Conservation (phyloP, 495 filamentous ascomycete genomes). For the Aspergillus carlsbadensis region DNA sequence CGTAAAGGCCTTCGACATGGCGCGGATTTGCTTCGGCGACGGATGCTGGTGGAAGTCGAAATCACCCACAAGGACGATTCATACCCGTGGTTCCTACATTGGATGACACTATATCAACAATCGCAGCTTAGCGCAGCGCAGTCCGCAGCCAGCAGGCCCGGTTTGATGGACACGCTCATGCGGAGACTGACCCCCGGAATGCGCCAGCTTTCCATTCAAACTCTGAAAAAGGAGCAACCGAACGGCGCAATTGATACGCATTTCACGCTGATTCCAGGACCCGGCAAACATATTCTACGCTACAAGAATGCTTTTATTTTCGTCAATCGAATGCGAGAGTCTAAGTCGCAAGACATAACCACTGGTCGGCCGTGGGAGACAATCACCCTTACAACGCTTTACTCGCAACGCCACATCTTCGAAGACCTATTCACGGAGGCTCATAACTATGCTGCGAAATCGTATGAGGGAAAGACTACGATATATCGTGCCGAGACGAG, state of each 20-base stretch:
- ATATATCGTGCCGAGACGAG: conserved; percentile 84
- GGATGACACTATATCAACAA: conserved; percentile 83
- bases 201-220: conserved; percentile 69
- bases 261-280: conserved; percentile 87
- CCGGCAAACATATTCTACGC: conserved; percentile 80
- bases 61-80: conserved; percentile 91
- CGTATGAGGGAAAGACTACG: conserved; percentile 89
- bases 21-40: conserved; percentile 69
- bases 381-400: conserved; percentile 87
- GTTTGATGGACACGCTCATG: conserved; percentile 52
- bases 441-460: conserved; percentile 68
- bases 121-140: conserved; percentile 46
- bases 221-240: conserved; percentile 55
- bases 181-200: conserved; percentile 60
- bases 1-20: conserved; percentile 70
- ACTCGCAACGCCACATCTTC: conserved; percentile 81
- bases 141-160: conserved; percentile 35
- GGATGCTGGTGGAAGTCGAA: conserved; percentile 91
- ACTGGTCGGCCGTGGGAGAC: conserved; percentile 92
- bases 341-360: conserved; percentile 65
- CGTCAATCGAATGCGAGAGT: conserved; percentile 78
- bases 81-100: conserved; percentile 90
- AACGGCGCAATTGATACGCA: conserved; percentile 70
- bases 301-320: conserved; percentile 83
- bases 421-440: conserved; percentile 84